Conservation (phyloP, 1,284 basidiomycete genomes). For the Ganoderma resinaceum region DNA sequence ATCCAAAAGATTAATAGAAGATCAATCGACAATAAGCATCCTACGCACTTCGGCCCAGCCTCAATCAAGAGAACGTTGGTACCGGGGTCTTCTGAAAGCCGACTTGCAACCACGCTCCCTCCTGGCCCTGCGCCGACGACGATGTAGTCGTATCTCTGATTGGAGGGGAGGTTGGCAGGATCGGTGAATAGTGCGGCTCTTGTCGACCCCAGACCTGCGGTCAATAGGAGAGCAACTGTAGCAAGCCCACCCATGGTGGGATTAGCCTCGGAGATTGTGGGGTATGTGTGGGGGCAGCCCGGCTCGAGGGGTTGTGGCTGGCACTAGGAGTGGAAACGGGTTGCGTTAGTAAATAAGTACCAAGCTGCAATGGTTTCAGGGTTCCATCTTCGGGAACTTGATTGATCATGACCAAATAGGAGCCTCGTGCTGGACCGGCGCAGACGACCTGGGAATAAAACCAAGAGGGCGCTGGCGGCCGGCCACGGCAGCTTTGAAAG, state of each 20-base stretch:
- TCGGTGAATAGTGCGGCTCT: constrained; percentile 6
- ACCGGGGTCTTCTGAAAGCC: constrained; percentile 30
- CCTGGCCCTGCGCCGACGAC: constrained; percentile 22
- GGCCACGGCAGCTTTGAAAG: background rate
- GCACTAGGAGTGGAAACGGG: background rate
- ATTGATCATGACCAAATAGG: background rate
- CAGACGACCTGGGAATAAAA: background rate
- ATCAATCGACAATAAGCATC: background rate
- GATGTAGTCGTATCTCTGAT: constrained; percentile 14
- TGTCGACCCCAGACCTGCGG: background rate
- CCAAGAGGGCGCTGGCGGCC: background rate
- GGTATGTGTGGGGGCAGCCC: background rate
- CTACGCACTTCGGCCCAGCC: constrained; percentile 28
- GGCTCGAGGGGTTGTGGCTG: background rate
- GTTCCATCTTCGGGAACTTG: background rate
- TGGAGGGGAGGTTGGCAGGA: constrained; percentile 1
- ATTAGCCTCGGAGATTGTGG: background rate
- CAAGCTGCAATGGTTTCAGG: background rate
- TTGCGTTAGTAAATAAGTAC: background rate
- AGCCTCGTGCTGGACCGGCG: background rate
- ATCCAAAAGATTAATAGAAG: background rate
- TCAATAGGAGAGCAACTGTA: background rate
- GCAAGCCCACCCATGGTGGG: background rate
- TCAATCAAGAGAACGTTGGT: constrained; percentile 33
- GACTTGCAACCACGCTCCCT: constrained; percentile 30